These are phyloP conservation scores for Heterobasidion parviporum DNA, from an alignment of 1,284 basidiomycete genomes.

Conservation along the genomic window DNA sequence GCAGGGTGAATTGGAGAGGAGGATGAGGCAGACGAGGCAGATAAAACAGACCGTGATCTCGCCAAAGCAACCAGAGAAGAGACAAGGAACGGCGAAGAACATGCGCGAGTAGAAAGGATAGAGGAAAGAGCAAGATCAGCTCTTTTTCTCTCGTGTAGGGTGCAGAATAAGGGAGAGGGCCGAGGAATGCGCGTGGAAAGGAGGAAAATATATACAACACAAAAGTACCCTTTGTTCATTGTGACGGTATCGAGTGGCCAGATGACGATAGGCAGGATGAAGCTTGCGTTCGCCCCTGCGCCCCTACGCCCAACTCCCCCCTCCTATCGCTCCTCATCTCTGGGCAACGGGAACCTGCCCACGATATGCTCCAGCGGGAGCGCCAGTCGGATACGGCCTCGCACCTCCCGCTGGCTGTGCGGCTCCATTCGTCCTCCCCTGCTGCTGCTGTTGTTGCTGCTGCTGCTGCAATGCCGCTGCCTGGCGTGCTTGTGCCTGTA, in stretches of 20 bases:
- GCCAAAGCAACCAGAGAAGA: background rate
- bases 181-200: too few relatives aligned
- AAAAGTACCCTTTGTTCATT: background rate
- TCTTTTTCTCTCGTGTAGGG: too few relatives aligned
- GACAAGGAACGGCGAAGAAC: background rate
- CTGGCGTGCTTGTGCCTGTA: constrained; percentile 1
- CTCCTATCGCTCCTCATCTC: constrained; percentile 16
- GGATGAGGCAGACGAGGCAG: background rate
- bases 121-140: background rate
- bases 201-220: background rate
- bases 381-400: constrained; percentile 12
- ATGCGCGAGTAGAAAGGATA: background rate
- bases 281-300: background rate
- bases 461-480: constrained; percentile 8
- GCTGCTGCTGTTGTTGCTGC: constrained; percentile 9
- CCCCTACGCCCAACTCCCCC: background rate
- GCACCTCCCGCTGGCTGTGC: constrained; percentile 7
- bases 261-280: background rate
- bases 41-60: background rate
- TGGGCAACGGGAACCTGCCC: constrained; percentile 21
- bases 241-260: background rate
- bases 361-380: constrained; percentile 72
- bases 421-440: constrained; percentile 20
- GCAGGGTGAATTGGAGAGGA: background rate
- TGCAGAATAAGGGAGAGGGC: too few relatives aligned